Percentiles rank a stretch among this genome's conserved stretches.
These are phyloP conservation scores for Boletus rex-veris DNA, from an alignment of 768 basidiomycete species.

Conservation along the genomic window DNA sequence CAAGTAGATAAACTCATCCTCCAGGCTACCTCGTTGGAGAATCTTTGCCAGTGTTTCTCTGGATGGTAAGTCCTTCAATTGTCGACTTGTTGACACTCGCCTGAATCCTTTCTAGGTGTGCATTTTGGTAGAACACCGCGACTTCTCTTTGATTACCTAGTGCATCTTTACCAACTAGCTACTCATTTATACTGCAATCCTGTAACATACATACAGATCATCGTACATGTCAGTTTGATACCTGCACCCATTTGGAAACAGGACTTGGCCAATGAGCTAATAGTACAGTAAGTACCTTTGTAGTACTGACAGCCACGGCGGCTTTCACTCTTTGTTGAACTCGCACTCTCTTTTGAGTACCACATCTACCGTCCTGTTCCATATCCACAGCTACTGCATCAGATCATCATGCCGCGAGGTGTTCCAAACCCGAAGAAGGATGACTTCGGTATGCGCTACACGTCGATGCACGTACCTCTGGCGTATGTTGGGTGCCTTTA, in stretches of 20 bases:
- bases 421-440: constrained; percentile 78
- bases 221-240: neutral
- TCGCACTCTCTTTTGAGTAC: neutral
- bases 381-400: neutral
- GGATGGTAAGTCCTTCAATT: constrained; percentile 59
- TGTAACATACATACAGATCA: constrained; percentile 22
- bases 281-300: no score
- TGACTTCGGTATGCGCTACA: constrained; percentile 79
- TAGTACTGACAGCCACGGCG: no score
- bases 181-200: constrained; percentile 12
- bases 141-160: neutral
- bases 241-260: constrained; percentile 14
- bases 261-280: no score
- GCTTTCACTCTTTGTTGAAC: no score
- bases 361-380: neutral
- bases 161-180: constrained; percentile 3
- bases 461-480: constrained; percentile 76
- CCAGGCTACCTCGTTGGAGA: constrained; percentile 91
- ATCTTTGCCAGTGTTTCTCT: constrained; percentile 95
- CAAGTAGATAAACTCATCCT: constrained; percentile 94
- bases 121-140: constrained; percentile 60
- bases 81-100: neutral
- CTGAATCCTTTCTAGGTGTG: constrained; percentile 46
- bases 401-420: constrained; percentile 68
- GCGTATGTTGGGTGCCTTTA: constrained; percentile 42